Percentiles rank a stretch among this genome's conserved stretches.
phyloP scores from a whole-genome alignment of 805 yeast genomes.

The Yarrowia phangngaensis region DNA sequence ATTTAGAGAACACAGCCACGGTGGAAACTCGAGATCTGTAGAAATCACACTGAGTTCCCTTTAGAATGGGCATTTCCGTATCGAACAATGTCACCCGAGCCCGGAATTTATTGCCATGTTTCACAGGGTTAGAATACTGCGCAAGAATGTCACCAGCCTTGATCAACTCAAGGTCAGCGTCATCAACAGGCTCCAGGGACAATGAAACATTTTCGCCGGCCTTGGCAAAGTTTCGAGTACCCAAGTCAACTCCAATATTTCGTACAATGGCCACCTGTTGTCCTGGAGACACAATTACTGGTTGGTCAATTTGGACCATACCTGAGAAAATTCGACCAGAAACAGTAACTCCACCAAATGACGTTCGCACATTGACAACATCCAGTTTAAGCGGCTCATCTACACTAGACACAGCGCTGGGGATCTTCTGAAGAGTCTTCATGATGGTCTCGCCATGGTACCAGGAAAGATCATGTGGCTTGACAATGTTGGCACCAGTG shows the following conservation, averaged over 20 bases:
- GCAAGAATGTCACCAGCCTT: constrained; percentile 67
- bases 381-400: constrained; percentile 53
- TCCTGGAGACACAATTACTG: constrained; percentile 56
- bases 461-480: constrained; percentile 45
- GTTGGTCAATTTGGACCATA: constrained; percentile 64
- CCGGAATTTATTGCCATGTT: constrained; percentile 48
- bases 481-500: constrained; percentile 61
- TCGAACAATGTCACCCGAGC: constrained; percentile 64
- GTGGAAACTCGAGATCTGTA: constrained; percentile 72
- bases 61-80: constrained; percentile 63
- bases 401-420: constrained; percentile 29
- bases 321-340: constrained; percentile 70
- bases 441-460: constrained; percentile 46
- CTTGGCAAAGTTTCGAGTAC: constrained; percentile 28
- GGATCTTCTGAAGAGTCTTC: constrained; percentile 37
- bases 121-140: constrained; percentile 46
- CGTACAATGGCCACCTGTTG: constrained; percentile 34
- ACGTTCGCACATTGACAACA: constrained; percentile 57
- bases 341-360: constrained; percentile 48
- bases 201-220: constrained; percentile 55
- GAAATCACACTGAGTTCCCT: constrained; percentile 73
- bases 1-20: constrained; percentile 60
- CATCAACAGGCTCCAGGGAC: constrained; percentile 46
- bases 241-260: constrained; percentile 30
- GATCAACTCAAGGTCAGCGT: constrained; percentile 44